Conservation (phyloP, 371 early-diverging fungal species). For the Funneliformis caledonium region DNA sequence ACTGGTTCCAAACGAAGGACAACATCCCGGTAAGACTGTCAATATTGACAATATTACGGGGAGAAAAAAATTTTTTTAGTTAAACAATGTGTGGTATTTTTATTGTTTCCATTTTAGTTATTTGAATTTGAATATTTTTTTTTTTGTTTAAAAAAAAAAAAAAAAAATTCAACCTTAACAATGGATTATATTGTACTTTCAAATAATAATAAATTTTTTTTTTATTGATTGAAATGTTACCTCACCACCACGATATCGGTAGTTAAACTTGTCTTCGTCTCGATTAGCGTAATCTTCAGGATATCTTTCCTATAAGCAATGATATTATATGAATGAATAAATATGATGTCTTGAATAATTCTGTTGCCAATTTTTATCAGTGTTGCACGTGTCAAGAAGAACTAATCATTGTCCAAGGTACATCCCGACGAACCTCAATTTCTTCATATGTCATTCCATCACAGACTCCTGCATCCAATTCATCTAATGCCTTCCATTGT, state of each 20-base stretch:
- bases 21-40: constrained; percentile 82
- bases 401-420: background rate
- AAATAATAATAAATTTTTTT: constrained; percentile 7
- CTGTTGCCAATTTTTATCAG: no score
- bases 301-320: constrained; percentile 56
- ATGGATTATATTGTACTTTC: background rate
- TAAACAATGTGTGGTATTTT: background rate
- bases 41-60: background rate
- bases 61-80: background rate
- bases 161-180: background rate
- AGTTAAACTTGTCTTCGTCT: constrained; percentile 94
- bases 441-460: constrained; percentile 98
- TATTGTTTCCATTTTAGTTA: background rate
- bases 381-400: no score
- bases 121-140: background rate
- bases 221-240: constrained; percentile 41
- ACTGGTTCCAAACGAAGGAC: constrained; percentile 90
- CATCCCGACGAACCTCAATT: constrained; percentile 65
- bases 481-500: constrained; percentile 96
- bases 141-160: background rate
- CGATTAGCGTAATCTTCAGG: constrained; percentile 90
- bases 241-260: constrained; percentile 95
- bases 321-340: no score
- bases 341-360: no score
- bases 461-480: constrained; percentile 95